Base-by-base conservation (phyloP, 139 green algal genomes). In the Chlamydomonas sp. region DNA sequence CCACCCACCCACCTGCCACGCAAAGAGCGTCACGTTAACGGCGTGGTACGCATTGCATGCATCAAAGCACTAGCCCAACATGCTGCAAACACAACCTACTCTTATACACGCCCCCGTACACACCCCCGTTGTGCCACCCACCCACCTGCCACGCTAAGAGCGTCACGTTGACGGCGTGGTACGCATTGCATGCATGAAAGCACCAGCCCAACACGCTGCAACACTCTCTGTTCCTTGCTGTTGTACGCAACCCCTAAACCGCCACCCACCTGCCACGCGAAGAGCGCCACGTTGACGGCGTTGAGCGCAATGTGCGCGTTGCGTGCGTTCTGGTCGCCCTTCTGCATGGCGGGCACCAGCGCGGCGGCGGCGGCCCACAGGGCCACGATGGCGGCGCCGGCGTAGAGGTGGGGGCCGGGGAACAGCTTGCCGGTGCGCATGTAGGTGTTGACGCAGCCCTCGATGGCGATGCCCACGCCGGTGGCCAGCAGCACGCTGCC, bases 381-480 rank as follows among this genome's bases (percentile, higher is more conserved):
- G 3, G 92, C 93, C 1, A 96, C 95, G 81, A 99, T 99, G 85
- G 63, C 86, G 58, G 97, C 96, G 49, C 90, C 90, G n/a, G 97
- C 97, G 85, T 96, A 99, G 84, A 99, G 96, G 91, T 99, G 98
- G 60, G 98, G 98, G 5, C 98, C 98, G 2, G 98, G 98, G 95
- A 99, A 99, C 61, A 99, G 95, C 93, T 98, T 98, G 79, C 96
- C 77, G 58, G 96, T 97, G 74, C 98, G 93, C 12, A 99, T 91
- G 90, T 92, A 99, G 60, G 98, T 99, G 95, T 99, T 99, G 83
- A 97, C 68, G 73, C 91, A 92, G 63, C 98, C 98, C 69, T 96
- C 95, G 18, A 99, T 93, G 31, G 92, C 94, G 18, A 99, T 96
- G 31, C 89, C 75, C 12, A 97, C 95, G n/a, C 98, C 98, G 8